phyloP scores from a whole-genome alignment of 2,329 filamentous ascomycete genomes.

The Xylaria polymorpha region DNA sequence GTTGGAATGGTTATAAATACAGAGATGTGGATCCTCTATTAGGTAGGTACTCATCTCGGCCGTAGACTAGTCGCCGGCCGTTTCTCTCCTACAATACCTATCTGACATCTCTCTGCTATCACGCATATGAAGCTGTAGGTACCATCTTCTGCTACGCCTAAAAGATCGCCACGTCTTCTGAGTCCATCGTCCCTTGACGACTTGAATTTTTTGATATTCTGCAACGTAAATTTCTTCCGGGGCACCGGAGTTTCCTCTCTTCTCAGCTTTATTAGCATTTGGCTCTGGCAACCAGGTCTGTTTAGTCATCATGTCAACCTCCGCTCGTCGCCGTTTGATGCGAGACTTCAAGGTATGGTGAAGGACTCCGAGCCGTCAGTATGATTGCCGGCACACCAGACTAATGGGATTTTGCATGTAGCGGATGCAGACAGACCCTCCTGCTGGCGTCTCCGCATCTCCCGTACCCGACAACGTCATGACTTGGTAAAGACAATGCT shows the following conservation, averaged over 20 bases:
- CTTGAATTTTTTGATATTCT: not conserved
- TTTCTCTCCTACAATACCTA: slow-evolving; percentile 20
- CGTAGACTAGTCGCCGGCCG: slow-evolving; percentile 7
- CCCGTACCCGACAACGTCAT: slow-evolving; percentile 97
- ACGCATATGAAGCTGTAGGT: not conserved
- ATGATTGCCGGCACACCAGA: slow-evolving; percentile 12
- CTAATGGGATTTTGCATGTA: slow-evolving; percentile 54
- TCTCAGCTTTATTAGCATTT: not conserved
- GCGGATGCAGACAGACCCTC: slow-evolving; percentile 99
- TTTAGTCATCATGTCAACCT: slow-evolving; percentile 78
- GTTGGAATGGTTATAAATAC: no score
- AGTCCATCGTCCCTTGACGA: not conserved
- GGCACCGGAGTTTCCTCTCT: not conserved
- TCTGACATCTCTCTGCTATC: slow-evolving; percentile 16
- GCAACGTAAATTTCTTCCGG: not conserved
- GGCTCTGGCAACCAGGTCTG: slow-evolving; percentile 1
- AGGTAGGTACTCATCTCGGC: not conserved
- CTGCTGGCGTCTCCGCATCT: slow-evolving; percentile 94
- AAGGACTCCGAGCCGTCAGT: slow-evolving; percentile 27
- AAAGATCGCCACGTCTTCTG: not conserved
- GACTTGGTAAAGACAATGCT: slow-evolving; percentile 76
- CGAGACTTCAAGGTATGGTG: slow-evolving; percentile 91
- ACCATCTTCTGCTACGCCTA: slow-evolving; percentile 3
- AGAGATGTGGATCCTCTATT: not conserved
- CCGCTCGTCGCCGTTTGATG: slow-evolving; percentile 95